A percentile compares a stretch with the other conserved stretches of the same genome.
These are phyloP conservation scores for Solanum chiquidenum DNA, from an alignment of 257 asterid genomes.

Conservation along the genomic window DNA sequence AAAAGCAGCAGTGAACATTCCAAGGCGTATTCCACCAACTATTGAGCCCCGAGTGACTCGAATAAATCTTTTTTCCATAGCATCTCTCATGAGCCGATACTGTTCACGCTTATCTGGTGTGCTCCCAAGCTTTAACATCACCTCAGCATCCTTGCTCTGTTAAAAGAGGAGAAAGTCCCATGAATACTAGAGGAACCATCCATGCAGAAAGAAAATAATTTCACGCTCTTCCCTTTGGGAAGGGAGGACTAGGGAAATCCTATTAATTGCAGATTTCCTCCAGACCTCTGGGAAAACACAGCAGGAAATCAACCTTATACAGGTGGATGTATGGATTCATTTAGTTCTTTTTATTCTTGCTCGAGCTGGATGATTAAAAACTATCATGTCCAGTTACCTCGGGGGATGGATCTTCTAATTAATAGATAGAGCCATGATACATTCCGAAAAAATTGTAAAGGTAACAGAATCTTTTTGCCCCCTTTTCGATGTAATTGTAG, in stretches of 20 bases:
- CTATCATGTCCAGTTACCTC: background rate
- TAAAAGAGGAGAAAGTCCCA: constrained; percentile 3
- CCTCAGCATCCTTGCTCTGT: constrained; percentile 98
- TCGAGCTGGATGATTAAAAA: too few species aligned
- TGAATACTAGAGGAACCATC: background rate
- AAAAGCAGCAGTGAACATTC: constrained; percentile 88
- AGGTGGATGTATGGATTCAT: background rate
- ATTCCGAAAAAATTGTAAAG: background rate
- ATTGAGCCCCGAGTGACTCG: constrained; percentile 91
- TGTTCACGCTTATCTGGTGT: constrained; percentile 95
- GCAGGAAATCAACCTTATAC: background rate
- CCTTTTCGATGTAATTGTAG: background rate
- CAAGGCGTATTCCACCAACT: constrained; percentile 93
- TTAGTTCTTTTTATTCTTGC: too few species aligned
- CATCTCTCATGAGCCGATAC: constrained; percentile 90
- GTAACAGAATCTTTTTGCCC: background rate
- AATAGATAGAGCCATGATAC: background rate
- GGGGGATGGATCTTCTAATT: background rate
- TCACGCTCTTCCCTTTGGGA: background rate
- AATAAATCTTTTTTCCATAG: constrained; percentile 92
- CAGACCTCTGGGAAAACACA: background rate
- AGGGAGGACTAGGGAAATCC: background rate
- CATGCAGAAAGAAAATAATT: background rate
- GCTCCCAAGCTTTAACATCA: constrained; percentile 93
- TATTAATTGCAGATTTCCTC: background rate